Base-by-base conservation (phyloP, 306 rosid genomes). In the Acmispon strigosus region DNA sequence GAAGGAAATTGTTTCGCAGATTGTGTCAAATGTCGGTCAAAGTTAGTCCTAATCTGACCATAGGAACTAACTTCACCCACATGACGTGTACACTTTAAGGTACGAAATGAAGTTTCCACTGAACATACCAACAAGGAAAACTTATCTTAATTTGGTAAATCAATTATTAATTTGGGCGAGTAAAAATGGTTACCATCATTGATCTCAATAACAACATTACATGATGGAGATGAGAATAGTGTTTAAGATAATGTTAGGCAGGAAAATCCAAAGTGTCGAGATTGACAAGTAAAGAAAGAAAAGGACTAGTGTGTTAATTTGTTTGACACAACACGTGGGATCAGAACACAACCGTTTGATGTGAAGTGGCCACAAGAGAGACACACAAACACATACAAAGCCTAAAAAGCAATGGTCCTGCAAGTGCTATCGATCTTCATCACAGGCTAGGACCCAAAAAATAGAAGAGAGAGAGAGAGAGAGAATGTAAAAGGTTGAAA, bases 311-410 rank as follows among this genome's bases (percentile, higher is more conserved):
- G 3, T 1, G 24, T 1, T 22, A 3, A n/a, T 24, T 67, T 20
- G 51, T 75, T 27, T 34, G 73, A 61, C 54, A 54, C 7, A 72
- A 69, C 86, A 79, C 78, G 82, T 85, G 80, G 78, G 89, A 59
- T 84, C 50, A 56, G 55, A 57, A 72, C 49, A 62, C 60, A 41
- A 22, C 20, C 24, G 10, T 6, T 39, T 15, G 72, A 77, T 77
- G 69, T 80, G 83, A 78, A 70, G 49, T 65, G 78, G 76, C 76
- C 45, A 63, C 47, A 77, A 70, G 32, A 73, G 42, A 67, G 59
- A 71, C 72, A 72, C 53, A 72, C 52, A 60, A 59, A 66, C 69
- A 72, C 49, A 16, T 54, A 70, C 27, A 18, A 60, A 75, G 53
- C 43, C 44, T 61, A 36, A 47, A 52, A 43, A 36, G 36, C 62